Evolutionary conservation across 192 early-diverging fungal genomes (phyloP).

Genomic region (Coemansia sp.): DNA sequence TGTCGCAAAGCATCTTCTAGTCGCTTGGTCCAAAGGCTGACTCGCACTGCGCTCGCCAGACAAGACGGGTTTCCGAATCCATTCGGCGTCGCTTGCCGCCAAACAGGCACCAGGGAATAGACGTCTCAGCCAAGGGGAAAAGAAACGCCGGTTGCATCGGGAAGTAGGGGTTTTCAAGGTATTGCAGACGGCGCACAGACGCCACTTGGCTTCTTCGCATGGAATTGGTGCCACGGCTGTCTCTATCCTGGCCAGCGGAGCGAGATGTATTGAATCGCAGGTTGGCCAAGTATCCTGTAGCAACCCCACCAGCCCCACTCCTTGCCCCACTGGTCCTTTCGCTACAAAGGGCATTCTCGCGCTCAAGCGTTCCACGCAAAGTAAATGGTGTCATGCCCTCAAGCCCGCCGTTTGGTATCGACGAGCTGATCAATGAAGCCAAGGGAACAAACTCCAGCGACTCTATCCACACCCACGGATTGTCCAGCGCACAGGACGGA

Average conservation of each 20-base stretch:
- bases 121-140: conserved; percentile 39
- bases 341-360: conserved; percentile 15
- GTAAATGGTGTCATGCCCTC: conserved; percentile 54
- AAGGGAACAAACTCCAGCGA: conserved; percentile 41
- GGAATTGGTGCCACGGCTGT: not conserved
- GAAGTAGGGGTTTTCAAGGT: conserved; percentile 49
- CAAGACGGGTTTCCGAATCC: conserved; percentile 40
- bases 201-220: not conserved
- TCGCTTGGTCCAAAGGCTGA: conserved; percentile 21
- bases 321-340: not conserved
- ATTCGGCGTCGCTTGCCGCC: conserved; percentile 36
- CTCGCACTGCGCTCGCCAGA: conserved; percentile 44
- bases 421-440: conserved; percentile 10
- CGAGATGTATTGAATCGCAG: conserved; percentile 8
- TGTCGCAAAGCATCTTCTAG: not conserved
- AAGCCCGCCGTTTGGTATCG: conserved; percentile 20
- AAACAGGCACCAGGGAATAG: conserved; percentile 39
- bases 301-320: not conserved
- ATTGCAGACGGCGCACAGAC: conserved; percentile 17
- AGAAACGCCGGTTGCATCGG: conserved; percentile 42
- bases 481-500: conserved; percentile 16
- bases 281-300: conserved; percentile 22
- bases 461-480: conserved; percentile 50
- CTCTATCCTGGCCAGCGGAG: not conserved
- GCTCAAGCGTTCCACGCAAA: conserved; percentile 41